Evolutionary conservation across 1,139 yeast species (phyloP).

Genomic region (Candida buenavistaensis): DNA sequence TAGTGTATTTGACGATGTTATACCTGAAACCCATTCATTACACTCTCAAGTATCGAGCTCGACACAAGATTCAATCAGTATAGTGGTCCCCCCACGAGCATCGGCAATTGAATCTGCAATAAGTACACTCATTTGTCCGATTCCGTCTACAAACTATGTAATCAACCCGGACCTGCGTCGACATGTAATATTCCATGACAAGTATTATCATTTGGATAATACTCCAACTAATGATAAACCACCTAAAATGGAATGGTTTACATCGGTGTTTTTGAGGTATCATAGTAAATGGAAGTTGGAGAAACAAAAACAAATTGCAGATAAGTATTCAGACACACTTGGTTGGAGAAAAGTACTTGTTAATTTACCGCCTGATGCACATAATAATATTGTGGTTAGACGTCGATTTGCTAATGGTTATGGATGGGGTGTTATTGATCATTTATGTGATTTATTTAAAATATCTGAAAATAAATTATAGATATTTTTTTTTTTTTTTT

Average conservation of each 20-base stretch:
- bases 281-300: slow-evolving; percentile 46
- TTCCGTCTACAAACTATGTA: slow-evolving; percentile 37
- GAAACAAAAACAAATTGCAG: slow-evolving; percentile 70
- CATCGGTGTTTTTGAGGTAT: slow-evolving; percentile 15
- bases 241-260: slow-evolving; percentile 13
- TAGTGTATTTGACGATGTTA: slow-evolving; percentile 12
- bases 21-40: slow-evolving; percentile 9
- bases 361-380: slow-evolving; percentile 88
- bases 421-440: slow-evolving; percentile 91
- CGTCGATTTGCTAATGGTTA: slow-evolving; percentile 88
- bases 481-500: no score
- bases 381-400: slow-evolving; percentile 87
- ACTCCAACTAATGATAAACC: slow-evolving; percentile 42
- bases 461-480: slow-evolving; percentile 7
- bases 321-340: slow-evolving; percentile 77
- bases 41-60: slow-evolving; percentile 1
- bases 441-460: slow-evolving; percentile 20
- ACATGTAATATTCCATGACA: slow-evolving; percentile 75
- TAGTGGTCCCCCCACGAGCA: slow-evolving; percentile 44
- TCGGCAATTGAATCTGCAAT: slow-evolving; percentile 47
- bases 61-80: slow-evolving; percentile 12
- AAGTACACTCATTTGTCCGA: slow-evolving; percentile 42
- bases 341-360: slow-evolving; percentile 93
- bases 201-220: slow-evolving; percentile 63
- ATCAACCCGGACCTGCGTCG: slow-evolving; percentile 44